Conservation (phyloP, 495 filamentous ascomycete species). For the Glonium stellatum region DNA sequence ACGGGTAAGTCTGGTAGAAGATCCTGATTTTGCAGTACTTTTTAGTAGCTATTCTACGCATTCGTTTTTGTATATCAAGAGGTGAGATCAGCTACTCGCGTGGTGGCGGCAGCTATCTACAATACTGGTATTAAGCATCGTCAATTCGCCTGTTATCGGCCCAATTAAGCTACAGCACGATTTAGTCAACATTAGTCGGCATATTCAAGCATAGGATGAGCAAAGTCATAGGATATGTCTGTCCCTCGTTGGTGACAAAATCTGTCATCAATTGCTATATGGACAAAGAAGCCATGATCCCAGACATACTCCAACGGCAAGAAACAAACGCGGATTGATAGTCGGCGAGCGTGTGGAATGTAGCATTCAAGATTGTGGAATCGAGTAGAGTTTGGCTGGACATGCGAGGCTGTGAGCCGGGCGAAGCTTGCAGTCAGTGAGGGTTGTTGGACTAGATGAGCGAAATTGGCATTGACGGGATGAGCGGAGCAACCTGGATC, state of each 20-base stretch:
- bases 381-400: not conserved
- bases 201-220: no score
- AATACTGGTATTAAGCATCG: not conserved
- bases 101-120: not conserved
- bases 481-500: conserved; percentile 1
- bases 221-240: no score
- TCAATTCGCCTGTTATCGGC: not conserved
- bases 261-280: no score
- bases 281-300: no score
- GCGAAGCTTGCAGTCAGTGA: not conserved
- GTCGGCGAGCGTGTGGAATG: no score
- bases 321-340: no score
- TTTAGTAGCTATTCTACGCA: not conserved
- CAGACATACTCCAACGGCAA: no score
- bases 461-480: not conserved
- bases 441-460: conserved; percentile 1
- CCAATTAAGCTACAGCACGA: not conserved
- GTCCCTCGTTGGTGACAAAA: no score
- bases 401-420: not conserved
- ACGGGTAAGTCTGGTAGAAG: conserved; percentile 72
- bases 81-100: not conserved
- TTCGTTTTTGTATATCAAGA: not conserved
- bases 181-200: not conserved
- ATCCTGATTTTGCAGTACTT: not conserved
- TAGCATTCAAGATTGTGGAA: not conserved